Conservation (phyloP, 108 stramenopile genomes). For the Cylindrotheca closterium region DNA sequence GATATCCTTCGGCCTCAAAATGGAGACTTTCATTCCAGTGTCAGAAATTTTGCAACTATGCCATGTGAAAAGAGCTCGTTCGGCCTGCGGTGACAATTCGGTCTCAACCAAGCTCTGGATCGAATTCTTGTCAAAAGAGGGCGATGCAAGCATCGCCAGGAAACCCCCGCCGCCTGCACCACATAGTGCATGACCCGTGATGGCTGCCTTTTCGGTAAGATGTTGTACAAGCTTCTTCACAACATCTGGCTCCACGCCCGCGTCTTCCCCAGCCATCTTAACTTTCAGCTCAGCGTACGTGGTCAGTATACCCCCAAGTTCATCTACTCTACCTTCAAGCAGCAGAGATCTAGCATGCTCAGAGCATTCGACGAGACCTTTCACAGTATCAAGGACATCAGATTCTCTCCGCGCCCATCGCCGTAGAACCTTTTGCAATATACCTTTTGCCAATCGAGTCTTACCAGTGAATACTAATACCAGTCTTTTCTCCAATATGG, state of each 20-base stretch:
- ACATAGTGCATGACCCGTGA: constrained; percentile 60
- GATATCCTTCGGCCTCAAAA: constrained; percentile 9
- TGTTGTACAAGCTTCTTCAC: constrained; percentile 36
- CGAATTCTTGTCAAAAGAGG: constrained; percentile 23
- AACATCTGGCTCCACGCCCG: constrained; percentile 60
- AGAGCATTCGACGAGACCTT: constrained; percentile 60
- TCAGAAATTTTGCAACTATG: constrained; percentile 41
- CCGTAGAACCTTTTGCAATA: constrained; percentile 70
- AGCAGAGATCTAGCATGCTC: constrained; percentile 44
- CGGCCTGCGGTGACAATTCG: constrained; percentile 3
- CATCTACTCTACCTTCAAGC: constrained; percentile 44
- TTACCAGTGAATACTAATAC: constrained; percentile 71
- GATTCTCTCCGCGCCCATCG: constrained; percentile 63
- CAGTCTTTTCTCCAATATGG: constrained; percentile 47
- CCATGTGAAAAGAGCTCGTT: constrained; percentile 36
- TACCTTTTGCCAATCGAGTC: constrained; percentile 82
- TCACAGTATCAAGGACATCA: constrained; percentile 60
- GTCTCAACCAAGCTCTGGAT: constrained; percentile 18
- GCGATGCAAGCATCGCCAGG: constrained; percentile 43
- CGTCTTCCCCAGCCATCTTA: constrained; percentile 74
- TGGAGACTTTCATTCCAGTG: constrained; percentile 35
- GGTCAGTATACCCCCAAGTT: constrained; percentile 50
- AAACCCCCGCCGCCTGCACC: constrained; percentile 89
- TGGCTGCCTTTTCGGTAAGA: constrained; percentile 29
- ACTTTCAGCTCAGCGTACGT: constrained; percentile 79